Base-by-base conservation (phyloP, 1,139 yeast genomes). In the Zhuliangozyma blackwelliae region DNA sequence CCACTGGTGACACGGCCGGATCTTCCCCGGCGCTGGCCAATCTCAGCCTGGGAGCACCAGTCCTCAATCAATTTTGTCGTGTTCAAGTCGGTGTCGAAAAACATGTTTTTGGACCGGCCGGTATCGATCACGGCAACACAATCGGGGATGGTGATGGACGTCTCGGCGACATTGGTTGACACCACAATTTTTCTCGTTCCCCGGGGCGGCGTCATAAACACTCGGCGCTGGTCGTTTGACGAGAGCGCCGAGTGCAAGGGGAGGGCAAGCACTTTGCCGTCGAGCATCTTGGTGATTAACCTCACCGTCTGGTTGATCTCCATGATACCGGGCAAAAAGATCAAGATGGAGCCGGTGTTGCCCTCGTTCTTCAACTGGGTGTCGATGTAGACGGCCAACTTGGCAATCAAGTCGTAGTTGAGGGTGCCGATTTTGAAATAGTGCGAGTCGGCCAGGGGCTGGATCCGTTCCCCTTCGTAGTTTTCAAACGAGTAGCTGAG, bases 1-100 rank as follows among this genome's bases (percentile, higher is more conserved):
- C 98, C 98, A 25, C 70, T 71, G 22, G 82, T 75, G 11, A 90
- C 89, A 75, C 98, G 92, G 45, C 98, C 98, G n/a, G 97, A 94
- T 68, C 98, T 86, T 55, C 98, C 98, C 55, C 96, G 72, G 61
- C 98, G 75, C 59, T 92, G 98, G 30, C 79, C 77, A n/a, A 83
- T 82, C 52, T 95, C 96, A 0, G 97, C 97, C 46, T 75, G 76
- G 0, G 97, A 90, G 27, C 90, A 88, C 89, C 96, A 90, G 4
- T 75, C 70, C 52, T 90, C 97, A 4, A 81, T 69, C 31, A 92
- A 68, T 42, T 76, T 77, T 0, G 95, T 82, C 3, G 89, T 74
- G 47, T 85, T 83, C 11, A 79, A 67, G 28, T 63, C 67, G 0
- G 87, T 52, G 50, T 87, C 92, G 52, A 79, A 92, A 29, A 75